Evolutionary conservation across 2,329 filamentous ascomycete genomes (phyloP), one percentile per base, ranked within the genome.

Genomic region (Epichloe coenophiala): DNA sequence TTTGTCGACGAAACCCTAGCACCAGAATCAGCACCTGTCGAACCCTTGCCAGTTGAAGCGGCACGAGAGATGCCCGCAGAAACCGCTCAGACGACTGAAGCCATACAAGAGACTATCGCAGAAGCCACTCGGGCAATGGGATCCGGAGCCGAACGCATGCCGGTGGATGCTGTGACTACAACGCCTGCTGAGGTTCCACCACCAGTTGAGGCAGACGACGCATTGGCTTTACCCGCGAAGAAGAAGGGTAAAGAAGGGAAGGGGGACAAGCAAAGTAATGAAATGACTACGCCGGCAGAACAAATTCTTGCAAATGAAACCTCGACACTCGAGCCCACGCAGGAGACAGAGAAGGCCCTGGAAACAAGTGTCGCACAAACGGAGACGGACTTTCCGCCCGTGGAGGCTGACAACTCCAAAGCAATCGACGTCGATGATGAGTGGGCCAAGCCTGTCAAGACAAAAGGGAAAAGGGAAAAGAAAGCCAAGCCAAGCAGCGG

Each of bases 381-480:
- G 21, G 40, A 27, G 12, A 42, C 17, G 9, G 40, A 23, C 21
- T 2, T 4, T 23, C 2, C 19, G 19, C 40, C 19, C 21, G 8
- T 19, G 12, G 40, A 27, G 40, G 19, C 40, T 19, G 40, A 23
- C 19, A 19, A 1, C 5, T 11, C 40, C n/a, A 42, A 15, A 12
- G 40, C 40, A 21, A 19, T 42, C 12, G 40, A 23, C 8, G 41
- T 40, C 45, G 45, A 51, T 8, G 40, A 38, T 8, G 40, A 38
- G 11, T 46, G 57, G 45, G 45, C 37, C 19, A 42, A 17, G 33
- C 4, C 69, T 47, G 59, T 61, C 51, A 71, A 68, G 54, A 71
- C 68, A 53, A 76, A 73, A 55, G 69, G 63, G 50, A 66, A 65
- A 58, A 67, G 66, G 60, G 67, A 57, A 63, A 69, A 65, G 56